A percentile compares a stretch with the other conserved stretches of the same genome.
Conservation (phyloP, 768 basidiomycete genomes). For the Naematelia aurantialba region DNA sequence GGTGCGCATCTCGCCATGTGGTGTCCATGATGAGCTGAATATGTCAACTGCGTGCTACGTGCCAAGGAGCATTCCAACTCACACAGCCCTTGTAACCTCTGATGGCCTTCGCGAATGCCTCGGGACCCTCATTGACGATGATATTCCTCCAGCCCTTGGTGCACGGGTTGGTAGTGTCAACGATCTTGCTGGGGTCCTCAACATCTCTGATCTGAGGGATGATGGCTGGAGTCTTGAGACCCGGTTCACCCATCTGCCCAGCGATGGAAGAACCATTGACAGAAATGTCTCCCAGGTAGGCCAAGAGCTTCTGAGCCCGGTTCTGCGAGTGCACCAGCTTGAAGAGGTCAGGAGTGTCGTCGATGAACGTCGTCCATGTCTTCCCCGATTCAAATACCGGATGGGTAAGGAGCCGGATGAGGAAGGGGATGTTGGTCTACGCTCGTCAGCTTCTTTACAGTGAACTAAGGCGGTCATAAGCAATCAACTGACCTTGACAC, state of each 20-base stretch:
- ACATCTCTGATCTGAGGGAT: constrained; percentile 75
- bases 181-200: constrained; percentile 65
- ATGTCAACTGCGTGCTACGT: background rate
- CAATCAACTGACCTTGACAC: constrained; percentile 67
- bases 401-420: constrained; percentile 95
- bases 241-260: constrained; percentile 93
- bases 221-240: constrained; percentile 80
- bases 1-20: constrained; percentile 99
- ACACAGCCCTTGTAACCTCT: constrained; percentile 90
- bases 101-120: constrained; percentile 96
- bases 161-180: constrained; percentile 80
- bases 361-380: constrained; percentile 99
- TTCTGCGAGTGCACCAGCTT: constrained; percentile 96
- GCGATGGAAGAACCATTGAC: constrained; percentile 98
- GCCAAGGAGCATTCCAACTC: constrained; percentile 56
- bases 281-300: constrained; percentile 93
- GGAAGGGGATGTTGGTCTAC: constrained; percentile 97
- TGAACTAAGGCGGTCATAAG: background rate
- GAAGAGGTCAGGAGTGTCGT: constrained; percentile 99
- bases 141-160: constrained; percentile 95
- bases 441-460: background rate
- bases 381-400: constrained; percentile 92
- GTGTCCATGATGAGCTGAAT: constrained; percentile 60
- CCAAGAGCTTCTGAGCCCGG: constrained; percentile 93
- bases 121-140: constrained; percentile 94